Evolutionary conservation across 305 asterid genomes (phyloP), one percentile per base, ranked within the genome.

Genomic region (Fraxinus angustifolia): DNA sequence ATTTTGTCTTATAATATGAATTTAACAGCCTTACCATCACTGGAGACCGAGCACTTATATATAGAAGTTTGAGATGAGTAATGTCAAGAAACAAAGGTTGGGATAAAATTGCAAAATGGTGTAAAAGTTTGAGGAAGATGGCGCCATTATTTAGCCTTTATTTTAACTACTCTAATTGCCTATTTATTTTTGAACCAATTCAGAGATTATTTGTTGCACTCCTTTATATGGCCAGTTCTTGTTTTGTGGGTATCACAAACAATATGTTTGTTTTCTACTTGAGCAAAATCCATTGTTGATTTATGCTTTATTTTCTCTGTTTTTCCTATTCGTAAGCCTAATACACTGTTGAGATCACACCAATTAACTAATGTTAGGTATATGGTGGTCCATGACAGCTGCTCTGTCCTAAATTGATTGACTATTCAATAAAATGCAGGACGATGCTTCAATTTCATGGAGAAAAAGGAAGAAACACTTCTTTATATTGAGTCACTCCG

Each of bases 401-500:
- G 79, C 77, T 73, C 62, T 79, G 75, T 68, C 38, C 26, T 83
- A 45, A 75, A 28, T 65, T 82, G 78, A 77, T 84, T 83, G 78
- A 34, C 84, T 84, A 42, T 77, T 86, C 75, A 83, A 80, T 86
- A 81, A 87, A 88, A 73, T 86, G 88, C 91, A 96, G 98, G 99
- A 96, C 88, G 99, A 96, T 87, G 88, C 94, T 80, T 93, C 98
- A 33, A 80, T 92, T 74, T 89, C 98, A 23, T 96, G 99, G 99
- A 93, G 98, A 88, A 94, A 94, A 89, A 88, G 99, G 87, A 96
- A 94, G 97, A 96, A 96, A 86, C 99, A 96, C 88, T 96, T 90
- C 90, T 90, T 96, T 83, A 83, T 94, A 81, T 87, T 96, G 96
- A 96, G 99, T 81, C 84, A 96, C 87, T 93, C 98, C 1, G 99